Base-by-base conservation (phyloP, 2,329 filamentous ascomycete genomes). In the Phaeoacremonium minimum region DNA sequence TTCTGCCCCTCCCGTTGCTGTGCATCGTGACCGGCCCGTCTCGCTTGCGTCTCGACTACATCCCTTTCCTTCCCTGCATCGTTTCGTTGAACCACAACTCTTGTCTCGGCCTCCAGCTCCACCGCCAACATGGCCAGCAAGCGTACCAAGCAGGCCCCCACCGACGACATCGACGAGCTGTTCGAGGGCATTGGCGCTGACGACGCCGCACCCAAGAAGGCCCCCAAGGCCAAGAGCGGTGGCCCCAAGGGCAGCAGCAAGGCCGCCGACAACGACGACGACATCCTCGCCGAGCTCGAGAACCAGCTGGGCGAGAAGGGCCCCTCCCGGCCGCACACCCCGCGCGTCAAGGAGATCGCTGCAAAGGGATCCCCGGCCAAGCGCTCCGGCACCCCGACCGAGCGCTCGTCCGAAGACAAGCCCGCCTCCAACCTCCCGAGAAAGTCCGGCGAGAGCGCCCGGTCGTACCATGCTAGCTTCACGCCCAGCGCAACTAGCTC, bases 281-380 rank as follows among this genome's bases (percentile, higher is more conserved):
- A 95, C 57, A 80, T 91, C 40, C 75, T 97, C 28, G 89, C 89
- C 44, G 90, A 96, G 51, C 77, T 97, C 43, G 87, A 94, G 58
- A 82, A 83, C 49, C 63, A 77, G 55, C 77, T 95, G 30, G 87
- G 80, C 51, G 73, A 78, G 36, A 80, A 86, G 58, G 71, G 83
- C 53, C 75, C 86, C 19, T 81, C 81, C 45, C 81, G 90, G 32
- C 87, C 91, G 13, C 83, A 87, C 52, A 97, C 91, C 2, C 93
- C 91, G 28, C 85, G 87, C 48, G 60, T 80, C 55, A 75, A 77
- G 48, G 78, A 73, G 42, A 60, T 67, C 38, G 60, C 64, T 26
- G n/a, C n/a, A n/a, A 63, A 62, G 45, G 56, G 60, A 19, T 66
- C 69, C 31, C 61, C 71, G 19, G 71, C 70, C 15, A 77, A 74